Conservation (phyloP, 768 basidiomycete species). For the Mycena kentingensis region DNA sequence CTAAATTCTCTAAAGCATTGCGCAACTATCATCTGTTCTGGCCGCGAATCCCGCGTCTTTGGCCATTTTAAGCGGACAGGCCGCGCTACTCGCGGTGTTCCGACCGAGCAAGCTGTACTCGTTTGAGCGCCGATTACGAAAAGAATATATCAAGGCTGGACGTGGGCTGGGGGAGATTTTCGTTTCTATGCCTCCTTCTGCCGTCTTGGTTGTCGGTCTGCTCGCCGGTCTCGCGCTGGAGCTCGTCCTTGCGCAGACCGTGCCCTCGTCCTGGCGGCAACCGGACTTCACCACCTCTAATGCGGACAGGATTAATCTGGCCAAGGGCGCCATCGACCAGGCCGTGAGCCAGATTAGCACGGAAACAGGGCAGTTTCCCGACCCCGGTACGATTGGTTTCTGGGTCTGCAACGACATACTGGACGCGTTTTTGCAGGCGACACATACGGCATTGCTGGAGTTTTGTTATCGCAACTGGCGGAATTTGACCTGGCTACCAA, state of each 20-base stretch:
- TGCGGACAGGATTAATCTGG: slow-evolving; percentile 3
- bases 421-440: background rate
- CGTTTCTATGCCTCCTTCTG: background rate
- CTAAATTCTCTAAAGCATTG: no score
- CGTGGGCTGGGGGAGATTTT: no score
- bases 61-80: no score
- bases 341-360: slow-evolving; percentile 2
- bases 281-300: slow-evolving; percentile 10
- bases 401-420: background rate
- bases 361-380: background rate
- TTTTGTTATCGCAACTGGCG: slow-evolving; percentile 13
- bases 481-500: slow-evolving; percentile 17
- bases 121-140: background rate
- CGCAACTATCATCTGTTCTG: no score
- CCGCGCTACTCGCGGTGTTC: no score
- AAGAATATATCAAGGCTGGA: background rate
- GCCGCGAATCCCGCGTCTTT: no score
- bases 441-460: slow-evolving; percentile 6
- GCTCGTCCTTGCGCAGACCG: background rate
- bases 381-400: background rate
- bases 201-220: background rate
- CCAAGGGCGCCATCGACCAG: slow-evolving; percentile 13
- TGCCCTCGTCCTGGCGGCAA: slow-evolving; percentile 7
- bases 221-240: background rate
- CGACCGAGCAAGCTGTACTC: no score